Percentiles rank a stretch among this genome's conserved stretches.
phyloP scores from a whole-genome alignment of 352 stramenopile species.

The Globisporangium splendens region DNA sequence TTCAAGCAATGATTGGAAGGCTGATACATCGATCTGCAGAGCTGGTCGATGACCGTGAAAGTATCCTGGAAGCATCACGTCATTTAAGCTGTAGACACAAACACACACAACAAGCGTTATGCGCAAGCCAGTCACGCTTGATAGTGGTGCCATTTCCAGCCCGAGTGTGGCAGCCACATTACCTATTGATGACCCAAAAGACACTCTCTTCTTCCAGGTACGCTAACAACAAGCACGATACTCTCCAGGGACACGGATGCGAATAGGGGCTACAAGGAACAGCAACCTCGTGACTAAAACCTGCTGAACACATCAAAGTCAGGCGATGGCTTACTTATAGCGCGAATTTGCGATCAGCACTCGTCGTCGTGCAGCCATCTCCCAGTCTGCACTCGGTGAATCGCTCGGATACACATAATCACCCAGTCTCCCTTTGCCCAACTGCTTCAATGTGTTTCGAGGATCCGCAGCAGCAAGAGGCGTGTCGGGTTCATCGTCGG shows the following conservation, averaged over 20 bases:
- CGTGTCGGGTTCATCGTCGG: slow-evolving; percentile 19
- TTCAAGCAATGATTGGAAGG: slow-evolving; percentile 51
- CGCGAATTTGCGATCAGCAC: slow-evolving; percentile 66
- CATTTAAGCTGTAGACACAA: slow-evolving; percentile 39
- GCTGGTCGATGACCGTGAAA: slow-evolving; percentile 74
- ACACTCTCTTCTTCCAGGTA: slow-evolving; percentile 78
- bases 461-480: background rate
- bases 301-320: too few species aligned
- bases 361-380: slow-evolving; percentile 47
- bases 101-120: background rate
- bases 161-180: background rate
- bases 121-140: background rate
- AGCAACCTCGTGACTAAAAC: background rate
- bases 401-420: slow-evolving; percentile 74
- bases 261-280: slow-evolving; percentile 48
- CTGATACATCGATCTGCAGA: slow-evolving; percentile 63
- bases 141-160: background rate
- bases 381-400: slow-evolving; percentile 47
- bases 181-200: slow-evolving; percentile 86
- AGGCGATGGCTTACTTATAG: slow-evolving; percentile 41
- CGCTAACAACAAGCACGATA: slow-evolving; percentile 59
- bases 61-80: slow-evolving; percentile 66
- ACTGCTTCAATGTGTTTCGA: slow-evolving; percentile 53
- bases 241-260: slow-evolving; percentile 69
- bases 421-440: slow-evolving; percentile 53